Base-by-base conservation (phyloP, 257 asterid species). In the Lycium barbarum region DNA sequence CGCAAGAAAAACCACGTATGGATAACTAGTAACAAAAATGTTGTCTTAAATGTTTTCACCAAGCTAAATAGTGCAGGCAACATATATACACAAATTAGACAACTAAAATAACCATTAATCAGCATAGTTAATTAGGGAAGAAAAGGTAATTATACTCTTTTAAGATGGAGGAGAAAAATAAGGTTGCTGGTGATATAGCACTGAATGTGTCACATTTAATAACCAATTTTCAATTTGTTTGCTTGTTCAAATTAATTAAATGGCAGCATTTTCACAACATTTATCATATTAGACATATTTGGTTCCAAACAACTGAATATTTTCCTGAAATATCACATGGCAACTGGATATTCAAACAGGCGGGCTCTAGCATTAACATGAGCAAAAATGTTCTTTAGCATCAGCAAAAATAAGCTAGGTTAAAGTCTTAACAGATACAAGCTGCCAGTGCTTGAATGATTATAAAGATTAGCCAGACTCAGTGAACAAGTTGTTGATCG, bases 1-100 rank as follows among this genome's bases (percentile, higher is more conserved):
- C 96, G 93, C 81, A 96, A 88, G 91, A 92, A 91, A 88, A 95
- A 96, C 99, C 99, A 96, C 97, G 91, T 93, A 83, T 96, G 99
- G 82, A 96, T 91, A 80, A 95, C 95, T 79, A 96, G 97, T 92
- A 96, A 88, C 9, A 98, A 91, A 88, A 89, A 96, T 74, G 98
- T 93, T 67, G 98, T 93, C 88, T 91, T 95, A 86, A 96, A 96
- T 84, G 95, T 95, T 90, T 93, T 89, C 95, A 95, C 99, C 95
- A 96, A 91, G 94, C 92, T 93, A 91, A 96, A 96, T 86, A 92
- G 98, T 96, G 97, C 93, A 88, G 15, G 20, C 63, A 76, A 85
- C 40, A 85, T 26, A 81, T 71, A 26, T 40, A 13, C 54, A 85
- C 54, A 62, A 17, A 33, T 76, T 80, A 67, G 79, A 88, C 82